phyloP scores from a whole-genome alignment of 805 yeast species.

The Blastobotrys attinorum region DNA sequence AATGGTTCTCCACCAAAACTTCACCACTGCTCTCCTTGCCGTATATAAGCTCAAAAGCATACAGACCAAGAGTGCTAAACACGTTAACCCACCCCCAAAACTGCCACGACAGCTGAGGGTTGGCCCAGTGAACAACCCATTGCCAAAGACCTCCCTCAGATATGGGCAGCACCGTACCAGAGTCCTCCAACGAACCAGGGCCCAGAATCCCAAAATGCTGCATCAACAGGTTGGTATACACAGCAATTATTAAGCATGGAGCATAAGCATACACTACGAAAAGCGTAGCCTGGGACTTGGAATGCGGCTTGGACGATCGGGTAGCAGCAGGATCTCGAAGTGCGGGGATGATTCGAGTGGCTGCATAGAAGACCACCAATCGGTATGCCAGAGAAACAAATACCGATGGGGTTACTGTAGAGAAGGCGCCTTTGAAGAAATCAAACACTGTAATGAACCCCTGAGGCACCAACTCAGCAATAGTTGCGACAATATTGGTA shows the following conservation, averaged over 20 bases:
- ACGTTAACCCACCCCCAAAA: constrained; percentile 97
- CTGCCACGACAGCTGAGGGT: constrained; percentile 58
- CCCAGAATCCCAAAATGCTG: constrained; percentile 73
- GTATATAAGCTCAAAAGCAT: constrained; percentile 57
- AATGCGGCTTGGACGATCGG: background rate
- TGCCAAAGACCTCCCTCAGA: constrained; percentile 1
- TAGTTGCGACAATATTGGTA: constrained; percentile 27
- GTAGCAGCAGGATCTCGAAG: constrained; percentile 3
- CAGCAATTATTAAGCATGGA: constrained; percentile 90
- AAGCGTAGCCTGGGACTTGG: constrained; percentile 16
- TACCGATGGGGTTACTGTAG: constrained; percentile 73
- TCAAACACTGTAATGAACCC: constrained; percentile 34
- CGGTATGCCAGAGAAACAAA: constrained; percentile 77
- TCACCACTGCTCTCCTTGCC: constrained; percentile 6
- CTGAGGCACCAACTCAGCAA: constrained; percentile 33
- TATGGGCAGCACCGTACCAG: background rate
- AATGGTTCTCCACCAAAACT: constrained; percentile 13
- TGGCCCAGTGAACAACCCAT: constrained; percentile 28
- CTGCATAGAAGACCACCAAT: constrained; percentile 76
- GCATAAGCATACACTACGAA: constrained; percentile 72
- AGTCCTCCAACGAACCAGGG: background rate
- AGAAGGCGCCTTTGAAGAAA: constrained; percentile 41
- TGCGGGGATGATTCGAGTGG: constrained; percentile 85
- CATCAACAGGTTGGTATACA: constrained; percentile 88
- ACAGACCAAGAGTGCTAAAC: constrained; percentile 68